Percentiles rank a stretch among this genome's conserved stretches.
Evolutionary conservation across 768 basidiomycete genomes (phyloP).

Genomic region (Ramaria rubella): DNA sequence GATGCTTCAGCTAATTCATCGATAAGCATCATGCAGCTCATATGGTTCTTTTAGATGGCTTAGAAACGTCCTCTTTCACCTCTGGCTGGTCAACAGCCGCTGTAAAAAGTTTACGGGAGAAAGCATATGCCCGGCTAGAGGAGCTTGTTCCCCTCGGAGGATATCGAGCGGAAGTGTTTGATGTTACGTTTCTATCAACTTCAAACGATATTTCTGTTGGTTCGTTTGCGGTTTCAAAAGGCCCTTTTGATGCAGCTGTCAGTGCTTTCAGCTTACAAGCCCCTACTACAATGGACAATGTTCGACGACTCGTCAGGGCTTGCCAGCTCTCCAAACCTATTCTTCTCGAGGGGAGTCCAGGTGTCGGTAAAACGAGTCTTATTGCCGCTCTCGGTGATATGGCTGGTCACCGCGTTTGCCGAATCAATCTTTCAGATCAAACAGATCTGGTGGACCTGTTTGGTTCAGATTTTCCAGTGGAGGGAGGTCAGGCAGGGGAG

Average conservation of each 20-base stretch:
- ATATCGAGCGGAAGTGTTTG: slow-evolving; percentile 18
- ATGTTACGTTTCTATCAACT: slow-evolving; percentile 21
- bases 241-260: slow-evolving; percentile 32
- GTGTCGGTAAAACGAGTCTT: slow-evolving; percentile 96
- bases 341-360: slow-evolving; percentile 93
- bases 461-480: slow-evolving; percentile 92
- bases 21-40: slow-evolving; percentile 83
- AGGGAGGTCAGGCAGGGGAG: slow-evolving; percentile 84
- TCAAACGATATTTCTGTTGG: slow-evolving; percentile 51
- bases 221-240: slow-evolving; percentile 63
- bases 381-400: slow-evolving; percentile 79
- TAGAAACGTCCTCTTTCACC: slow-evolving; percentile 67
- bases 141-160: slow-evolving; percentile 43
- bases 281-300: slow-evolving; percentile 84
- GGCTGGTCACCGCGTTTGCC: slow-evolving; percentile 70
- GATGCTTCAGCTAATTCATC: not conserved
- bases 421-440: slow-evolving; percentile 97
- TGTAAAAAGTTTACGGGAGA: slow-evolving; percentile 53
- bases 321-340: slow-evolving; percentile 89
- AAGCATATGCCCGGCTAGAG: slow-evolving; percentile 49
- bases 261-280: slow-evolving; percentile 73
- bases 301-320: slow-evolving; percentile 81
- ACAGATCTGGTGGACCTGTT: slow-evolving; percentile 95
- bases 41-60: slow-evolving; percentile 88
- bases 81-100: slow-evolving; percentile 54